These are phyloP conservation scores for Neofusicoccum cordaticola DNA, from an alignment of 2,329 filamentous ascomycete species.

Conservation along the genomic window DNA sequence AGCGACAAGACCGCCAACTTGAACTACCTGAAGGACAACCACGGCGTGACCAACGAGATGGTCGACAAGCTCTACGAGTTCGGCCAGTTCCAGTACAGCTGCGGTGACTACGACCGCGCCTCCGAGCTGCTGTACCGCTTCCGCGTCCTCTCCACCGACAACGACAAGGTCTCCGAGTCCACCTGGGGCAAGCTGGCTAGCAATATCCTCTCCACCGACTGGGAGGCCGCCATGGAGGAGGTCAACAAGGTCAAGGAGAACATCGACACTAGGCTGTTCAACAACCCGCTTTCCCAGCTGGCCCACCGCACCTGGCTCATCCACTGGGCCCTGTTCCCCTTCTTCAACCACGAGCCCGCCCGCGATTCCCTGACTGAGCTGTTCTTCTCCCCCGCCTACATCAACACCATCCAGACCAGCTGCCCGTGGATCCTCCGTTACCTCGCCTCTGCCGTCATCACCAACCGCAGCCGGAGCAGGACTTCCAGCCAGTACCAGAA, in stretches of 20 bases:
- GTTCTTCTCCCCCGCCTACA: slow-evolving; percentile 95
- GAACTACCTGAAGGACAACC: slow-evolving; percentile 95
- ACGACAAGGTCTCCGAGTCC: slow-evolving; percentile 92
- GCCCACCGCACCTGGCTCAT: slow-evolving; percentile 96
- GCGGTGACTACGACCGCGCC: slow-evolving; percentile 86
- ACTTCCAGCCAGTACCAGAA: slow-evolving; percentile 93
- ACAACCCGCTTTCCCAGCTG: slow-evolving; percentile 91
- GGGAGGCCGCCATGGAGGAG: slow-evolving; percentile 77
- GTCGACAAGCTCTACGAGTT: slow-evolving; percentile 94
- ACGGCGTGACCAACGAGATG: slow-evolving; percentile 92
- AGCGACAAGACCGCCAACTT: slow-evolving; percentile 99
- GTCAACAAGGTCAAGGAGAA: slow-evolving; percentile 63
- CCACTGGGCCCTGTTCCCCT: slow-evolving; percentile 97
- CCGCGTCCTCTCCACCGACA: slow-evolving; percentile 95
- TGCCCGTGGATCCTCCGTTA: slow-evolving; percentile 97
- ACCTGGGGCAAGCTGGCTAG: slow-evolving; percentile 98
- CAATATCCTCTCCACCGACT: slow-evolving; percentile 92
- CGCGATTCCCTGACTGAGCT: slow-evolving; percentile 90
- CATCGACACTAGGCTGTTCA: slow-evolving; percentile 94
- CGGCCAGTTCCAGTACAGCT: slow-evolving; percentile 96
- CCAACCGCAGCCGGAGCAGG: slow-evolving; percentile 69
- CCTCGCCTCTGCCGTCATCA: slow-evolving; percentile 90
- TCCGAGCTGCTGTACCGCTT: slow-evolving; percentile 96
- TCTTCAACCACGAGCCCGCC: slow-evolving; percentile 94
- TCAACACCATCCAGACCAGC: slow-evolving; percentile 98